Evolutionary conservation across 2,329 filamentous ascomycete genomes (phyloP).

Genomic region (Colletotrichum euphorbiae): DNA sequence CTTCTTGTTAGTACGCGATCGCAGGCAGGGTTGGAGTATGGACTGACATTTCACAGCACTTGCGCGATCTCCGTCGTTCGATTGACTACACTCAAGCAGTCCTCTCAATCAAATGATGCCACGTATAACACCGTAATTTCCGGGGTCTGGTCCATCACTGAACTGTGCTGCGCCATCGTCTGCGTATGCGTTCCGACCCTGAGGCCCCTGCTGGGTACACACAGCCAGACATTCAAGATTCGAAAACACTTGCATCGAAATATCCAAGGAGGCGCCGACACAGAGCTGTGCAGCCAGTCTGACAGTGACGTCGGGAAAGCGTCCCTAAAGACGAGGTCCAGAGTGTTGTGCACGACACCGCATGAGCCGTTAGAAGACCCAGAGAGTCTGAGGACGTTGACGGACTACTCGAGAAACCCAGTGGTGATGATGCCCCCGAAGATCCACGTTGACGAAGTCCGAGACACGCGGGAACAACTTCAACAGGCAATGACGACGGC

Average conservation of each 20-base stretch:
- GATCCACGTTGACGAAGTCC: not conserved
- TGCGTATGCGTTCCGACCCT: conserved; percentile 54
- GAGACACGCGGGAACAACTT: not conserved
- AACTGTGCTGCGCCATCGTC: conserved; percentile 53
- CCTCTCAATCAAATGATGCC: conserved; percentile 45
- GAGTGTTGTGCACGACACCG: not conserved
- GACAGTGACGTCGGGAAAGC: not conserved
- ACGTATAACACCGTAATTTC: conserved; percentile 48
- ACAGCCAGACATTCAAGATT: not conserved
- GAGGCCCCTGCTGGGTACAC: conserved; percentile 44
- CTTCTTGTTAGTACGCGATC: conserved; percentile 41
- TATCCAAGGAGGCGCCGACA: conserved; percentile 9
- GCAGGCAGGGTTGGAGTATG: accelerated
- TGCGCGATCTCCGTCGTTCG: conserved; percentile 46
- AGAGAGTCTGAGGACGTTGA: not conserved
- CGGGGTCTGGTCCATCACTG: conserved; percentile 53
- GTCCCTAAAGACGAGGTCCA: not conserved
- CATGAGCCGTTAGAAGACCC: not conserved
- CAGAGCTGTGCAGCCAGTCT: not conserved
- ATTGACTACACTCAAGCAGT: conserved; percentile 46
- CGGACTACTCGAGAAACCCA: not conserved
- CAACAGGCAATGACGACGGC: not conserved
- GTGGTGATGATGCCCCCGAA: not conserved
- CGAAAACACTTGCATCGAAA: not conserved
- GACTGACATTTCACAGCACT: conserved; percentile 35